phyloP scores from a whole-genome alignment of 2,329 filamentous ascomycete species.

The Zymoseptoria ardabiliae region DNA sequence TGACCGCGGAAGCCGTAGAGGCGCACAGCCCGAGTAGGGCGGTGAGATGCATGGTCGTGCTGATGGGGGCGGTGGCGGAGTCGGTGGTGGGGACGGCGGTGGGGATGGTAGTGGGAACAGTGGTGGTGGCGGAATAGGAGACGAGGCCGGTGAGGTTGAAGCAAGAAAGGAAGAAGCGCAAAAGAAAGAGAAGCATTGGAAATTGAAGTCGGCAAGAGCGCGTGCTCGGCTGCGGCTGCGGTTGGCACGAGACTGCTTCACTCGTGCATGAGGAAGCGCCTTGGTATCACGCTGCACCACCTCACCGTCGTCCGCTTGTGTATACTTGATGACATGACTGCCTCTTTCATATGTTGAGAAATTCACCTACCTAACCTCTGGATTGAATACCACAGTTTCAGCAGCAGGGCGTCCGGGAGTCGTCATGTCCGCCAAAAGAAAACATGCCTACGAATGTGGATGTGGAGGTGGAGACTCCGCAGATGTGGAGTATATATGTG shows the following conservation, averaged over 20 bases:
- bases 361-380: neutral
- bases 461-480: neutral
- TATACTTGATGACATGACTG: neutral
- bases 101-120: constrained; percentile 6
- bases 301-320: neutral
- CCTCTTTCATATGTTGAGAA: neutral
- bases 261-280: neutral
- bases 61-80: constrained; percentile 4
- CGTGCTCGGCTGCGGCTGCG: neutral
- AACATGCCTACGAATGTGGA: neutral
- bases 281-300: neutral
- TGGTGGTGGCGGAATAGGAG: constrained; percentile 19
- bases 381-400: neutral
- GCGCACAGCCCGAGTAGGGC: constrained; percentile 14
- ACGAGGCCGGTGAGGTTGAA: neutral
- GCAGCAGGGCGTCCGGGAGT: neutral
- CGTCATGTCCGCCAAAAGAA: neutral
- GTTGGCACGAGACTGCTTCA: neutral
- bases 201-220: neutral
- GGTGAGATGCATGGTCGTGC: constrained; percentile 9
- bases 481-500: neutral
- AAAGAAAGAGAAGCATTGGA: too few relatives aligned
- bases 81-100: constrained; percentile 22
- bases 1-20: constrained; percentile 24
- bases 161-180: neutral